Conservation (phyloP, 192 early-diverging fungal genomes). For the Entrophospora sp. region DNA sequence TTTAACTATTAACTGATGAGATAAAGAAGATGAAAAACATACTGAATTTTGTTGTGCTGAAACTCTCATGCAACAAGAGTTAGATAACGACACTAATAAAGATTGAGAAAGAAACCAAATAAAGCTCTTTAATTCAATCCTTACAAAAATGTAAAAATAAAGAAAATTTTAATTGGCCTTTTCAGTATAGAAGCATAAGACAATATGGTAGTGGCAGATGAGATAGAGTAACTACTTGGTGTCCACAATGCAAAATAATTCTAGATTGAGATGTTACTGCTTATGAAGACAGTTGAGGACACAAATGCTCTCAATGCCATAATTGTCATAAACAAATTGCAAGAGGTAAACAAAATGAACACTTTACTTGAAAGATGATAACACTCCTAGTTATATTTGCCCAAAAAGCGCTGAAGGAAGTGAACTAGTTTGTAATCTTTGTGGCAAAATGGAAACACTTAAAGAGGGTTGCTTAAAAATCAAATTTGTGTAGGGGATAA, state of each 20-base stretch:
- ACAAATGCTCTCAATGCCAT: too few species aligned
- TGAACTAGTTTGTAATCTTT: too few species aligned
- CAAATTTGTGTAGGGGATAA: too few species aligned
- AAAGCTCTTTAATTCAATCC: background rate
- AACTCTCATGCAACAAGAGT: slow-evolving; percentile 19
- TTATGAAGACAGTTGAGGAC: too few species aligned
- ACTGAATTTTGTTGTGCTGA: slow-evolving; percentile 15
- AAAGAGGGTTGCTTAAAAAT: too few species aligned
- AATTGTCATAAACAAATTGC: too few species aligned
- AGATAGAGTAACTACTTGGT: slow-evolving; percentile 5
- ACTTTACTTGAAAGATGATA: too few species aligned
- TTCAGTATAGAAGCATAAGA: background rate
- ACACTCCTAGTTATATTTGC: too few species aligned
- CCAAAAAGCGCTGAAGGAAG: too few species aligned
- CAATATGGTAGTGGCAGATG: slow-evolving; percentile 8
- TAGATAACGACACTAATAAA: slow-evolving; percentile 14
- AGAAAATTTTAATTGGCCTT: slow-evolving; percentile 18
- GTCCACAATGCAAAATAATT: slow-evolving; percentile 8
- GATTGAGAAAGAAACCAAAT: slow-evolving; percentile 20
- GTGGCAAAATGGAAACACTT: too few species aligned
- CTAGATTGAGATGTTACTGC: too few species aligned
- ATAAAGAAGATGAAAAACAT: slow-evolving; percentile 11
- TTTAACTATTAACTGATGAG: slow-evolving; percentile 11
- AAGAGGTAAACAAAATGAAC: too few species aligned
- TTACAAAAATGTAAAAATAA: slow-evolving; percentile 5